Percentiles rank a stretch among this genome's conserved stretches.
These are phyloP conservation scores for Hypomontagnella submonticulosa DNA, from an alignment of 495 filamentous ascomycete species.

Conservation along the genomic window DNA sequence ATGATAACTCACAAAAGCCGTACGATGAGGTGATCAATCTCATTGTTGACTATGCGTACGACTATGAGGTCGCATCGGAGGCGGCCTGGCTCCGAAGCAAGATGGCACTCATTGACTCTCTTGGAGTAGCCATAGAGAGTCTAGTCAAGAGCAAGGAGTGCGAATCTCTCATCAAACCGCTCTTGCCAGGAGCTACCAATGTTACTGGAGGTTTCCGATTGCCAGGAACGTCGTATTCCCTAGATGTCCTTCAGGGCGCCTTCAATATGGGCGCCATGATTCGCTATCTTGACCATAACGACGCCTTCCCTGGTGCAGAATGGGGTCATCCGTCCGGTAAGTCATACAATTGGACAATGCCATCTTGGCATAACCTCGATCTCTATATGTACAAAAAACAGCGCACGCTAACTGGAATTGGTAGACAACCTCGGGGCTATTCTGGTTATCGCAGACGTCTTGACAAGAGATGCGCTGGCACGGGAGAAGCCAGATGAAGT, in stretches of 20 bases:
- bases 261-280: slow-evolving; percentile 59
- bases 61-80: too few species aligned
- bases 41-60: too few species aligned
- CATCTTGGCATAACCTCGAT: not conserved
- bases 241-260: slow-evolving; percentile 57
- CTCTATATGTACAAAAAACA: not conserved
- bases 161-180: slow-evolving; percentile 45
- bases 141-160: slow-evolving; percentile 28
- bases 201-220: slow-evolving; percentile 55
- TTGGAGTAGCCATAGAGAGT: too few species aligned
- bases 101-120: too few species aligned
- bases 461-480: slow-evolving; percentile 40
- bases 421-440: slow-evolving; percentile 58
- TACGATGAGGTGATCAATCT: too few species aligned
- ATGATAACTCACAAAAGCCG: too few species aligned
- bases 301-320: slow-evolving; percentile 55
- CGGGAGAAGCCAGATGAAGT: slow-evolving; percentile 28
- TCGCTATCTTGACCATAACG: slow-evolving; percentile 60
- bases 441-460: slow-evolving; percentile 53
- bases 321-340: slow-evolving; percentile 56
- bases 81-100: too few species aligned
- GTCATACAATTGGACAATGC: not conserved
- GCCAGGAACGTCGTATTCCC: slow-evolving; percentile 52
- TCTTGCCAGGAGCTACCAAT: slow-evolving; percentile 36
- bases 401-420: too few species aligned